These are phyloP conservation scores for Lizonia empirigonia DNA, from an alignment of 2,329 filamentous ascomycete genomes.

Conservation along the genomic window DNA sequence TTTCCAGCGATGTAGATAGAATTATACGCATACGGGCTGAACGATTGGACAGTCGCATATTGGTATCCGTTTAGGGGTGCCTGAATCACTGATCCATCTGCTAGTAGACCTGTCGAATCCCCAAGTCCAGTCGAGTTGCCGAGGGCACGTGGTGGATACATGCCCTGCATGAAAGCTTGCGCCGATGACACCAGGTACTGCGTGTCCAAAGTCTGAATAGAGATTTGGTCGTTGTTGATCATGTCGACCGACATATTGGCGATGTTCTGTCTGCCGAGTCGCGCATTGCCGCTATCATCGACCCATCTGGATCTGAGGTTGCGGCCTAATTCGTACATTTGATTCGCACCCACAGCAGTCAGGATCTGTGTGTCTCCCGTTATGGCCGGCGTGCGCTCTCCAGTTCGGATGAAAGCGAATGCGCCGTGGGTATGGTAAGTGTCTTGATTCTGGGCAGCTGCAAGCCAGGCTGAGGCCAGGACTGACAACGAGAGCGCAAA, in stretches of 20 bases:
- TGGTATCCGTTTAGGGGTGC: constrained; percentile 63
- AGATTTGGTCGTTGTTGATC: constrained; percentile 55
- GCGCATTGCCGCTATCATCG: constrained; percentile 24
- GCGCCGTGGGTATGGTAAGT: constrained; percentile 52
- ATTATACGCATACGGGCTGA: constrained; percentile 54
- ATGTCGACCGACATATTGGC: constrained; percentile 52
- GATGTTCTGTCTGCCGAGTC: constrained; percentile 36
- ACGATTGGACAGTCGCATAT: constrained; percentile 58
- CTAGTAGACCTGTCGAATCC: constrained; percentile 50
- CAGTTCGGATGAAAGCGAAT: constrained; percentile 60
- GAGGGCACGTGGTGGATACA: constrained; percentile 60
- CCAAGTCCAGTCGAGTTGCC: constrained; percentile 22
- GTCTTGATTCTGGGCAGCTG: constrained; percentile 25
- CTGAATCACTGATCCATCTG: constrained; percentile 56
- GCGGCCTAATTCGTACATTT: constrained; percentile 57
- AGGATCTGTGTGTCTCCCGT: constrained; percentile 44
- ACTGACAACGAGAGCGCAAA: constrained; percentile 30
- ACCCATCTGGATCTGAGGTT: constrained; percentile 62
- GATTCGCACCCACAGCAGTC: constrained; percentile 61
- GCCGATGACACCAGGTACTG: constrained; percentile 59
- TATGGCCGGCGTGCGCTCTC: constrained; percentile 59
- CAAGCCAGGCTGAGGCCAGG: constrained; percentile 31
- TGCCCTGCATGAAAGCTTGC: constrained; percentile 65
- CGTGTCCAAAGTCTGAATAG: constrained; percentile 54
- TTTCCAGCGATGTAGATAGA: constrained; percentile 59